A percentile compares a stretch with the other conserved stretches of the same genome.
Evolutionary conservation across 2,329 filamentous ascomycete genomes (phyloP).

Genomic region (Diplodia intermedia): DNA sequence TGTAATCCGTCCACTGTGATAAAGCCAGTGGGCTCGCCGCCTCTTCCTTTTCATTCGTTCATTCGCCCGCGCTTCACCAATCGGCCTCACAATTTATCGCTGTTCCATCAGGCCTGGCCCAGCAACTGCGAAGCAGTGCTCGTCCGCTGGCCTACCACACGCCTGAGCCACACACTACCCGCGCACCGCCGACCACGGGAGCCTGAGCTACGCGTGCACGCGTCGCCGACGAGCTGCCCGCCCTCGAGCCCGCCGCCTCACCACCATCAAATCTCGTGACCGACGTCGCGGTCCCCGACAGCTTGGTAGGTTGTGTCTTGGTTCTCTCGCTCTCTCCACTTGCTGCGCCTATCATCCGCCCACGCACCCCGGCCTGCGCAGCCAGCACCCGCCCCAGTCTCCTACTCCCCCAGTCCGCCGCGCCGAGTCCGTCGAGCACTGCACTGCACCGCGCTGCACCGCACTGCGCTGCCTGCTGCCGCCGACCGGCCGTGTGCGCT

Average conservation of each 20-base stretch:
- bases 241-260: conserved; percentile 18
- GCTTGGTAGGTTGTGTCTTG: conserved; percentile 44
- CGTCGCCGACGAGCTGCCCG: conserved; percentile 8
- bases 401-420: conserved; percentile 12
- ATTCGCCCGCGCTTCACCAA: conserved; percentile 22
- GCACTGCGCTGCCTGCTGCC: neutral
- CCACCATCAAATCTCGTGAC: conserved; percentile 45
- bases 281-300: conserved; percentile 42
- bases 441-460: neutral
- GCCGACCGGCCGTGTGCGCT: conserved; percentile 6
- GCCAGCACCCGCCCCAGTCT: conserved; percentile 8
- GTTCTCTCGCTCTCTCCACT: conserved; percentile 33
- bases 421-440: neutral
- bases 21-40: conserved; percentile 4
- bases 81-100: conserved; percentile 24
- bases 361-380: conserved; percentile 10
- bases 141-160: conserved; percentile 17
- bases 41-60: conserved; percentile 27
- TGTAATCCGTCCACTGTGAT: no score
- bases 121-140: conserved; percentile 11
- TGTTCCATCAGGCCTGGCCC: conserved; percentile 15
- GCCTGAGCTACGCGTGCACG: conserved; percentile 14
- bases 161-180: conserved; percentile 25
- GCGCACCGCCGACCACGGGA: neutral
- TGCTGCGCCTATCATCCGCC: conserved; percentile 27